Evolutionary conservation across 352 stramenopile species (phyloP), one percentile per base, ranked within the genome.

Genomic region (Phytopythium montanum): DNA sequence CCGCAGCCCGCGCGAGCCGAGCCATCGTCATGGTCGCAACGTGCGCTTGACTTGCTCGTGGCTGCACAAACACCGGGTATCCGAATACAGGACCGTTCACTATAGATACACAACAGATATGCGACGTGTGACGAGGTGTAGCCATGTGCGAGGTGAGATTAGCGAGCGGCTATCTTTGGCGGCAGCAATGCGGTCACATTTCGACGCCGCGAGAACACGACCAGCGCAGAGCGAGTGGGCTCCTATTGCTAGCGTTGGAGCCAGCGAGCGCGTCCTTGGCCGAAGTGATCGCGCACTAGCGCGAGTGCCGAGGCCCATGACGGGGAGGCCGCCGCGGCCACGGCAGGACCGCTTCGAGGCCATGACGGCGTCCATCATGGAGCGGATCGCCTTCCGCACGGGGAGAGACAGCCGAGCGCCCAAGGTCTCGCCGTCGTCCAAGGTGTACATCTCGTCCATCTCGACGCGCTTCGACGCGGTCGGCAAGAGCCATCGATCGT

Each of bases 301-400:
- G 23, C 6, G 48, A 19, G 26, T 10, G 14, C 18, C 33, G 25
- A 5, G 19, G 33, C 19, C 25, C 5, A 56, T 41, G 51, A 14
- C 31, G 21, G 4, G 25, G 12, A 28, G 51, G 33, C 51, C 51
- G 51, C 21, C 19, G 19, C 29, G 31, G n/a, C 33, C 51, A 33
- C 51, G 36, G 51, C 51, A 56, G 36, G 51, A 56, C 51, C 51
- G 51, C 21, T 56, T 56, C 31, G 51, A 56, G 33, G 51, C 36
- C 51, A 56, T 56, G 51, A 56, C 51, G 33, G 5, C 33, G 51
- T 56, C 51, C 51, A 56, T 56, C 31, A 33, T 56, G 31, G 33
- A 56, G 33, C 51, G 51, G 4, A 56, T 56, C 31, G 12, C 51
- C 33, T 56, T 56, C 21, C 51, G 51, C 13, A 46, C 51, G 33